These are phyloP conservation scores for Candida golubevii DNA, from an alignment of 805 yeast genomes.

Conservation along the genomic window DNA sequence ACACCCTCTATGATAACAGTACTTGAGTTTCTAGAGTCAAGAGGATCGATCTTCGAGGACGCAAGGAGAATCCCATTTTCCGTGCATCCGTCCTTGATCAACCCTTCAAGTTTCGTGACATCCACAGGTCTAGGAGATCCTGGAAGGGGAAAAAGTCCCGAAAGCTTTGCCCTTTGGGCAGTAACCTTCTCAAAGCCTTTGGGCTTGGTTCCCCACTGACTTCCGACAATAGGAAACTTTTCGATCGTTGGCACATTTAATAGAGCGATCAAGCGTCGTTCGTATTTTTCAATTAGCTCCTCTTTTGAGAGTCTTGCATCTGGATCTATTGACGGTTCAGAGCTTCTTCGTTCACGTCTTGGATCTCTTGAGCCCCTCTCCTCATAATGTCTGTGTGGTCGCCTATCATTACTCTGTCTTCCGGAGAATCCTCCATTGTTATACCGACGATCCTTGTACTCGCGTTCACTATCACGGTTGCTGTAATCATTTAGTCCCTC, in stretches of 20 bases:
- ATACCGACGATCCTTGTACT: constrained; percentile 4
- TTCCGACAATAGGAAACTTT: constrained; percentile 43
- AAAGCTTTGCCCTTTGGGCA: constrained; percentile 71
- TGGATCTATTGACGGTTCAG: constrained; percentile 9
- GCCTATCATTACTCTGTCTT: constrained; percentile 3
- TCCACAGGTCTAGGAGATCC: constrained; percentile 40
- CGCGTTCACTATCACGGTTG: constrained; percentile 1
- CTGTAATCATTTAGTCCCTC: constrained; percentile 1
- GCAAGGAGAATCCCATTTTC: constrained; percentile 30
- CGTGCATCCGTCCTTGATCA: constrained; percentile 29
- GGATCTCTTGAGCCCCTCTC: constrained; percentile 18
- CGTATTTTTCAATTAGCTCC: constrained; percentile 20
- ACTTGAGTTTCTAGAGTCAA: constrained; percentile 32
- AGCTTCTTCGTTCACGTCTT: constrained; percentile 7
- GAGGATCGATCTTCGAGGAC: constrained; percentile 35
- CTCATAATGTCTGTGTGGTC: constrained; percentile 8
- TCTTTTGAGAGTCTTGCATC: constrained; percentile 18
- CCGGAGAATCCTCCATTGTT: neutral
- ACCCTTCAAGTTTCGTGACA: constrained; percentile 38
- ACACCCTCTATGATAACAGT: constrained; percentile 28
- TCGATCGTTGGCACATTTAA: constrained; percentile 44
- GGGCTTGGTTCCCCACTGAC: constrained; percentile 72
- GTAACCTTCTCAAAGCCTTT: constrained; percentile 69
- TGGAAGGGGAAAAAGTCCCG: constrained; percentile 76
- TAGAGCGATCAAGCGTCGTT: constrained; percentile 30